These are phyloP conservation scores for Chernovozyma aurita DNA, from an alignment of 1,139 yeast species.

Conservation along the genomic window DNA sequence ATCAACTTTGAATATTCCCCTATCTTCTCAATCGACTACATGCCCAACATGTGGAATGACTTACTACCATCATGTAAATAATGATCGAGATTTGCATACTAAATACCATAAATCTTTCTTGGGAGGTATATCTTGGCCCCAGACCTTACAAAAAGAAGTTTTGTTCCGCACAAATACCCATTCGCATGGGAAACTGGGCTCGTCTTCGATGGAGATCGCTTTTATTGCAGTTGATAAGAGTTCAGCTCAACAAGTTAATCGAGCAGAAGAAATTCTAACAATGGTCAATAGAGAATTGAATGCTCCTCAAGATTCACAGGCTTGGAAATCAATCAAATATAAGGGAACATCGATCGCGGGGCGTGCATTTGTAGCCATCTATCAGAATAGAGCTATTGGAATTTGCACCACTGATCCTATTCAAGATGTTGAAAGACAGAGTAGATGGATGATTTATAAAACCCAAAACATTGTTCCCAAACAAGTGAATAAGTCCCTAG, in stretches of 20 bases:
- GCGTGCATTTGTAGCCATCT: slow-evolving; percentile 44
- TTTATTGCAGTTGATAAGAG: slow-evolving; percentile 12
- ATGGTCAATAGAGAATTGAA: slow-evolving; percentile 57
- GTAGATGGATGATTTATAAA: slow-evolving; percentile 46
- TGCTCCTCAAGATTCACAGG: slow-evolving; percentile 50
- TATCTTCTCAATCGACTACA: slow-evolving; percentile 17
- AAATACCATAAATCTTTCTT: slow-evolving; percentile 43
- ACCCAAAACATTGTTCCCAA: slow-evolving; percentile 33
- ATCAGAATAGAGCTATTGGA: slow-evolving; percentile 45
- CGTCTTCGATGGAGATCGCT: slow-evolving; percentile 3
- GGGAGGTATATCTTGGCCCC: slow-evolving; percentile 45
- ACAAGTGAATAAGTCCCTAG: slow-evolving; percentile 23
- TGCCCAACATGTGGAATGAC: slow-evolving; percentile 63
- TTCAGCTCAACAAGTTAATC: slow-evolving; percentile 7
- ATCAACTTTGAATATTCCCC: slow-evolving; percentile 3
- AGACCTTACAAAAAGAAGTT: background rate
- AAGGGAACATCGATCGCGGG: slow-evolving; percentile 20
- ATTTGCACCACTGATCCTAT: slow-evolving; percentile 45
- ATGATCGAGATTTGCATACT: slow-evolving; percentile 45
- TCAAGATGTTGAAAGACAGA: slow-evolving; percentile 14
- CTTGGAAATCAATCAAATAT: slow-evolving; percentile 33
- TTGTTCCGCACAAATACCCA: background rate
- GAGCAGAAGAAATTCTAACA: slow-evolving; percentile 26
- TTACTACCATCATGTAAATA: slow-evolving; percentile 38
- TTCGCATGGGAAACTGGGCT: background rate